Evolutionary conservation across 2,329 filamentous ascomycete species (phyloP).

Genomic region (Plenodomus biglobosus): DNA sequence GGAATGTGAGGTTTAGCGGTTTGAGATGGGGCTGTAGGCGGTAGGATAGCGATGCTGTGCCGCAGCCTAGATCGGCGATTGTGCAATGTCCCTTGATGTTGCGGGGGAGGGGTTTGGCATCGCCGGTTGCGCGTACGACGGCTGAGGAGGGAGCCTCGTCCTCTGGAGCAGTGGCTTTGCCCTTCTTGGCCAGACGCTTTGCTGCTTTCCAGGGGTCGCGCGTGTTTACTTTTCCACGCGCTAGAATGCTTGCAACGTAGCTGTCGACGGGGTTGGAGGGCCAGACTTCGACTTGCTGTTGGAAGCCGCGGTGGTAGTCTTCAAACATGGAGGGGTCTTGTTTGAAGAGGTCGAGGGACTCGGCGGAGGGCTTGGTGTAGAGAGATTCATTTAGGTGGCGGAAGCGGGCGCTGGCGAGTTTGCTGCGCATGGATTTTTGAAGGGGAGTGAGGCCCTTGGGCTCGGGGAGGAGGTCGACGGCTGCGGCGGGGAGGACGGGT

Average conservation of each 20-base stretch:
- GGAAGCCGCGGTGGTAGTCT: conserved; percentile 96
- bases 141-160: conserved; percentile 9
- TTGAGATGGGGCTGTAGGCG: conserved; percentile 64
- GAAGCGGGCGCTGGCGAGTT: conserved; percentile 93
- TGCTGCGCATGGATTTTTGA: conserved; percentile 90
- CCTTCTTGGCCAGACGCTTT: conserved; percentile 41
- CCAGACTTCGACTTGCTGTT: conserved; percentile 93
- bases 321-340: conserved; percentile 89
- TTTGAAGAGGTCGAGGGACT: conserved; percentile 81
- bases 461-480: conserved; percentile 35
- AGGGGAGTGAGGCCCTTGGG: conserved; percentile 78
- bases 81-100: conserved; percentile 68
- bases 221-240: conserved; percentile 60
- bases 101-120: conserved; percentile 63
- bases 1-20: conserved; percentile 71
- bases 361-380: conserved; percentile 84
- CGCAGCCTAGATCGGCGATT: conserved; percentile 90
- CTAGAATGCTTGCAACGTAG: conserved; percentile 72
- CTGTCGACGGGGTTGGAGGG: conserved; percentile 92
- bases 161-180: conserved; percentile 17
- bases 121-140: conserved; percentile 14
- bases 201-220: conserved; percentile 44
- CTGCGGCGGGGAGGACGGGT: conserved; percentile 3
- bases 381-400: conserved; percentile 95
- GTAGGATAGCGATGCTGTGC: conserved; percentile 79